phyloP scores from a whole-genome alignment of 192 early-diverging fungal genomes.

The Allomyces macrogynus region DNA sequence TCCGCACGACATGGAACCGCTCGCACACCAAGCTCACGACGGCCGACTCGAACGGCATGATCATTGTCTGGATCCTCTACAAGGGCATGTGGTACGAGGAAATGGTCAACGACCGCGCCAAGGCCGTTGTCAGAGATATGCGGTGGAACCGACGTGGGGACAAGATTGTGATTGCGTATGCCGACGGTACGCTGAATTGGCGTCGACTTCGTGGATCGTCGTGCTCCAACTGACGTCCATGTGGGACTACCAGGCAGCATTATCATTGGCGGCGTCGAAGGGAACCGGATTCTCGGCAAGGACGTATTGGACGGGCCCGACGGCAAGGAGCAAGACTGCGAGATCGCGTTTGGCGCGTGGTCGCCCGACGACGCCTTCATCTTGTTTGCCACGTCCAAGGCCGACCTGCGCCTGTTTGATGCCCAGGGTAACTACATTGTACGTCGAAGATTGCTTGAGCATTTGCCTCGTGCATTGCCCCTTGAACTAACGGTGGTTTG shows the following conservation, averaged over 20 bases:
- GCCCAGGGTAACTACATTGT: constrained; percentile 24
- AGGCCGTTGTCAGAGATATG: constrained; percentile 36
- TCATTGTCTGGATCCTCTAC: constrained; percentile 45
- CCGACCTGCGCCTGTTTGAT: constrained; percentile 34
- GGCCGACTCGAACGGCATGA: constrained; percentile 33
- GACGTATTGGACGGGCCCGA: constrained; percentile 13
- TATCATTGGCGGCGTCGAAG: constrained; percentile 40
- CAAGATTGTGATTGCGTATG: constrained; percentile 36
- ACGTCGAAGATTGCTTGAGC: background rate
- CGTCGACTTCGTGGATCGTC: background rate
- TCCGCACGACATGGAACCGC: constrained; percentile 32
- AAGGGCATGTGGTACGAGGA: constrained; percentile 46
- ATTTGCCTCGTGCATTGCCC: no score
- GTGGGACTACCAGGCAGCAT: constrained; percentile 25
- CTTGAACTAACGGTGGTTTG: background rate
- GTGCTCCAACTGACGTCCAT: no score
- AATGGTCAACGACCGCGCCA: constrained; percentile 48
- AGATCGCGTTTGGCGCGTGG: constrained; percentile 27
- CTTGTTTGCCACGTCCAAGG: constrained; percentile 27
- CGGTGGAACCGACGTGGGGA: constrained; percentile 32
- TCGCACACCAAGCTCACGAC: constrained; percentile 35
- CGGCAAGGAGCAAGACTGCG: constrained; percentile 5
- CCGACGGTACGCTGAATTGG: constrained; percentile 19
- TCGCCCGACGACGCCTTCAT: constrained; percentile 33
- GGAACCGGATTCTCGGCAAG: constrained; percentile 37